Evolutionary conservation across 495 filamentous ascomycete species (phyloP).

Genomic region (Talaromyces proteolyticus): DNA sequence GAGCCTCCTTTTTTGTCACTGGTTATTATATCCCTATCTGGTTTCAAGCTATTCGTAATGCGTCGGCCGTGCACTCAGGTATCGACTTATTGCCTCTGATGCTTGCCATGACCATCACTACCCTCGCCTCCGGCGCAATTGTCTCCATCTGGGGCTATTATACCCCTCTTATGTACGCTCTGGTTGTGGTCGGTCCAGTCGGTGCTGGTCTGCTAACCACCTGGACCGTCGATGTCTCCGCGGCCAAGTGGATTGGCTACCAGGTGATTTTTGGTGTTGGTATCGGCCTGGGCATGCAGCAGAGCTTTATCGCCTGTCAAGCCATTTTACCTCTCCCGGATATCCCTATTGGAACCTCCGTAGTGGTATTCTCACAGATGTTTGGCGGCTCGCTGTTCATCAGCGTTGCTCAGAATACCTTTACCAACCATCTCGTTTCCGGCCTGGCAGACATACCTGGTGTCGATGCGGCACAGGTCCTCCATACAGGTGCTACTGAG

Average conservation of each 20-base stretch:
- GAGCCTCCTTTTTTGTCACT: conserved; percentile 44
- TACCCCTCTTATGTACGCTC: conserved; percentile 50
- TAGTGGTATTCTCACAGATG: conserved; percentile 33
- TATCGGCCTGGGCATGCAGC: conserved; percentile 33
- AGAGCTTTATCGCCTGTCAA: conserved; percentile 39
- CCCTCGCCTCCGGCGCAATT: conserved; percentile 35
- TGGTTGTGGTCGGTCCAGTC: conserved; percentile 44
- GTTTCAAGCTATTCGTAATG: conserved; percentile 32
- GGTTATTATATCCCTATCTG: conserved; percentile 39
- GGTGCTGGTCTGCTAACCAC: conserved; percentile 62
- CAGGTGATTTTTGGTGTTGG: conserved; percentile 36
- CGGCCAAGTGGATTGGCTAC: conserved; percentile 54
- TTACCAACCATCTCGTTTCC: no score
- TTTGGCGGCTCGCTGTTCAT: conserved; percentile 63
- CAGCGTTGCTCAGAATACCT: conserved; percentile 68
- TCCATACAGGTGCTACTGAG: no score
- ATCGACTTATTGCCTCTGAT: conserved; percentile 29
- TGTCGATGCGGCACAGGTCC: no score
- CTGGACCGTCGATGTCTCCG: conserved; percentile 34
- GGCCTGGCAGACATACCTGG: no score
- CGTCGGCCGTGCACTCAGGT: conserved; percentile 55
- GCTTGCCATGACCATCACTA: conserved; percentile 23
- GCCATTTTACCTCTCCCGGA: conserved; percentile 26
- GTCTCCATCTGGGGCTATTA: conserved; percentile 62
- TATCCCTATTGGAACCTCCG: conserved; percentile 49